A percentile compares a stretch with the other conserved stretches of the same genome.
Conservation (phyloP, 2,329 filamentous ascomycete genomes). For the Laburnicola sp. region DNA sequence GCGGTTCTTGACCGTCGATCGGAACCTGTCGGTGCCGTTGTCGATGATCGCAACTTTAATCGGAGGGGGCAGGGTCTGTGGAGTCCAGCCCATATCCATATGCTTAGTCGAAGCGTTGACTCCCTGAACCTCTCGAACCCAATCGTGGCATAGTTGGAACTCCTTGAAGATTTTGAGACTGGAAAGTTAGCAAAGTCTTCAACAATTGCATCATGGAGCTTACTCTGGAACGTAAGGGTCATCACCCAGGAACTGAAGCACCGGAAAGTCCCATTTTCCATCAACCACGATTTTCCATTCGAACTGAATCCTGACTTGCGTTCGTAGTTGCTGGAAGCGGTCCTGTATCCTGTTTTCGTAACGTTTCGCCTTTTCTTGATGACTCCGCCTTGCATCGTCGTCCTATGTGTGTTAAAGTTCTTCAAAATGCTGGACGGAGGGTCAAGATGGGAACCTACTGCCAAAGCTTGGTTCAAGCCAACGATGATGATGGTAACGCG, state of each 20-base stretch:
- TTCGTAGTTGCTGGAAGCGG: too few relatives aligned
- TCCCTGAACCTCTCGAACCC: background rate
- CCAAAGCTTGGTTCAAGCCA: background rate
- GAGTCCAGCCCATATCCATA: background rate
- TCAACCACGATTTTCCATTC: background rate
- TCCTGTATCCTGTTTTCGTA: too few relatives aligned
- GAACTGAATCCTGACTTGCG: background rate
- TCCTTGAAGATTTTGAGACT: background rate
- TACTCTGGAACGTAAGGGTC: background rate
- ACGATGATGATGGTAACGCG: background rate
- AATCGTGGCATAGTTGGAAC: background rate
- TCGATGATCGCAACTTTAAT: conserved; percentile 1
- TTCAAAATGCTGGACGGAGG: too few relatives aligned
- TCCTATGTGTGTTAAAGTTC: too few relatives aligned
- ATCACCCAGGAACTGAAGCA: background rate
- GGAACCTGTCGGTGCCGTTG: background rate
- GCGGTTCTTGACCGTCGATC: background rate
- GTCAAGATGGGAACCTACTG: too few relatives aligned
- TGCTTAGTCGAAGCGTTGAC: background rate
- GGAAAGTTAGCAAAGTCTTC: background rate
- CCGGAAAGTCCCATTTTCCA: background rate
- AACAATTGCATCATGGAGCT: too few relatives aligned
- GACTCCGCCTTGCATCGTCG: too few relatives aligned
- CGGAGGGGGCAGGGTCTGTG: background rate
- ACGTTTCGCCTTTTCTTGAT: too few relatives aligned